Evolutionary conservation across 441 rosid species (phyloP).

Genomic region (Pelargonium australe): DNA sequence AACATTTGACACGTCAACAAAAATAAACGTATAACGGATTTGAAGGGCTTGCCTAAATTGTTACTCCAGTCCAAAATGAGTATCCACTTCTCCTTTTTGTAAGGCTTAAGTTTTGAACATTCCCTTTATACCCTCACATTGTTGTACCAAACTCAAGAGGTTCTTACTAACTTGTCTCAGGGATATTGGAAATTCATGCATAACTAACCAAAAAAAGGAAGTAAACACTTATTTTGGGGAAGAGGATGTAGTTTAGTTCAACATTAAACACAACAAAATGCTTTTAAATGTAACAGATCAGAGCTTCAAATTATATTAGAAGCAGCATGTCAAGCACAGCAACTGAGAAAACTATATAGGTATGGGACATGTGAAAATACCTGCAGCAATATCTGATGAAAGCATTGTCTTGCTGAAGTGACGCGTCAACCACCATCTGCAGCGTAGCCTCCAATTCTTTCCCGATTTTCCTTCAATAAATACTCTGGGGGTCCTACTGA

Average conservation of each 20-base stretch:
- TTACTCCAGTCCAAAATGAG: neutral
- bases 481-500: slow-evolving; percentile 35
- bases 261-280: too few relatives aligned
- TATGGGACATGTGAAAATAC: slow-evolving; percentile 24
- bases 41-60: too few relatives aligned
- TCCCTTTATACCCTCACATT: too few relatives aligned
- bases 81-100: neutral
- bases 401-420: slow-evolving; percentile 53
- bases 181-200: neutral
- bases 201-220: neutral
- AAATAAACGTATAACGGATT: too few relatives aligned
- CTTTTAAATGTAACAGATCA: too few relatives aligned
- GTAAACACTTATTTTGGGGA: neutral
- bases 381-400: slow-evolving; percentile 40
- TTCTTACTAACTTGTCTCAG: too few relatives aligned
- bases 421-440: slow-evolving; percentile 61
- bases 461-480: slow-evolving; percentile 32
- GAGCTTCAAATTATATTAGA: neutral
- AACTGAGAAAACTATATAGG: neutral
- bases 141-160: too few relatives aligned
- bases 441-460: slow-evolving; percentile 50
- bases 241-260: neutral
- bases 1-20: too few relatives aligned
- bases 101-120: too few relatives aligned
- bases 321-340: neutral